Evolutionary conservation across 2,329 filamentous ascomycete species (phyloP).

Genomic region (Colletotrichum sp.): DNA sequence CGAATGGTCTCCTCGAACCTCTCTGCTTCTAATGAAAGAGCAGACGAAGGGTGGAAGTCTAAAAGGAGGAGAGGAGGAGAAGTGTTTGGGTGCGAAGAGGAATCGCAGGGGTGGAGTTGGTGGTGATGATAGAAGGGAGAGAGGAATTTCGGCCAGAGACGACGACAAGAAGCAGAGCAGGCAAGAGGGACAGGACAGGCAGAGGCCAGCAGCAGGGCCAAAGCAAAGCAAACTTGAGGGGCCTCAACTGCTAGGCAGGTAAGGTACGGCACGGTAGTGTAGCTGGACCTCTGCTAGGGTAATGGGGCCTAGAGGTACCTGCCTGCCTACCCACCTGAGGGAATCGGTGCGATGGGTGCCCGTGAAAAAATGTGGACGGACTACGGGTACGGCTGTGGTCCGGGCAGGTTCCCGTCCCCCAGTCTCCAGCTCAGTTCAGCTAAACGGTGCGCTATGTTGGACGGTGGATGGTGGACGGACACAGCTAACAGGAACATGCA

Average conservation of each 20-base stretch:
- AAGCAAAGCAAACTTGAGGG: neutral
- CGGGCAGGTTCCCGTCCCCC: neutral
- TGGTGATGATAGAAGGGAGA: conserved; percentile 21
- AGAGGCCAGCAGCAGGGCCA: neutral
- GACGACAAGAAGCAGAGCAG: neutral
- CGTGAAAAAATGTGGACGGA: neutral
- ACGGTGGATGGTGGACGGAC: neutral
- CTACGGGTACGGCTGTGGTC: neutral
- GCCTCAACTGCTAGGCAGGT: neutral
- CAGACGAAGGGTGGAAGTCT: conserved; percentile 19
- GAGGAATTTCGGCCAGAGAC: conserved; percentile 18
- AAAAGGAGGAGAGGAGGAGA: conserved; percentile 16
- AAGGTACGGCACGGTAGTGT: neutral
- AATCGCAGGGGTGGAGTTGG: conserved; percentile 20
- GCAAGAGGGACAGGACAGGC: neutral
- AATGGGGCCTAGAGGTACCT: neutral
- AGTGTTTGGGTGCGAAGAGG: conserved; percentile 16
- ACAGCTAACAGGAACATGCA: neutral
- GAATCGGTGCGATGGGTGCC: neutral
- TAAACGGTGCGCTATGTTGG: neutral
- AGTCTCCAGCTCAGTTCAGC: neutral
- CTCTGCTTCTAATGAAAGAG: conserved; percentile 25
- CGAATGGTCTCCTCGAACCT: conserved; percentile 18
- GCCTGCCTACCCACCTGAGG: neutral
- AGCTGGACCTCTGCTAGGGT: neutral